Conservation (phyloP, 805 yeast genomes). For the Candida patagonica region DNA sequence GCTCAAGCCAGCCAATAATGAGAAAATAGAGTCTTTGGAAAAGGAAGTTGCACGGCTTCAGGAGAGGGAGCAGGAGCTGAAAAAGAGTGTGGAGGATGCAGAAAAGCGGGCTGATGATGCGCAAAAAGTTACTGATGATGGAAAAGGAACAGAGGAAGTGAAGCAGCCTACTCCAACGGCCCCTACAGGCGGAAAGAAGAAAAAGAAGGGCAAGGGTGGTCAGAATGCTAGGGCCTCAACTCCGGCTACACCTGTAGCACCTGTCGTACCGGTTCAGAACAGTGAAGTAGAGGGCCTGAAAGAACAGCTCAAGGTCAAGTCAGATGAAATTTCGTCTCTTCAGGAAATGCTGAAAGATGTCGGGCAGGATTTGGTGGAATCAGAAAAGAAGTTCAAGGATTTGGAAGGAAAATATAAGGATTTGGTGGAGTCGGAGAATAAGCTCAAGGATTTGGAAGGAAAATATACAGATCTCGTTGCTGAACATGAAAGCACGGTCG, state of each 20-base stretch:
- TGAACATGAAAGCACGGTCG: neutral
- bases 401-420: conserved; percentile 4
- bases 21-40: too few species aligned
- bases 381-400: conserved; percentile 5
- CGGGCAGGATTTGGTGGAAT: conserved; percentile 38
- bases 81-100: conserved; percentile 4
- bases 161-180: too few species aligned
- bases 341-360: conserved; percentile 68
- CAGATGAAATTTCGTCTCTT: conserved; percentile 57
- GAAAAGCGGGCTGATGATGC: conserved; percentile 3
- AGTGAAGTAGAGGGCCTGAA: neutral
- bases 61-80: conserved; percentile 2
- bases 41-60: too few species aligned
- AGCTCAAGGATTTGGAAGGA: neutral
- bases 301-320: conserved; percentile 5
- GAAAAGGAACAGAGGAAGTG: too few species aligned
- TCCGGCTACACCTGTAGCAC: neutral
- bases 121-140: too few species aligned
- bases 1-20: neutral
- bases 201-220: conserved; percentile 19
- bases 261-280: neutral
- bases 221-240: neutral
- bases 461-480: neutral
- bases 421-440: conserved; percentile 1
- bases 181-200: conserved; percentile 20